phyloP scores from a whole-genome alignment of 2,329 filamentous ascomycete species.

The Hypoxylon sp. region DNA sequence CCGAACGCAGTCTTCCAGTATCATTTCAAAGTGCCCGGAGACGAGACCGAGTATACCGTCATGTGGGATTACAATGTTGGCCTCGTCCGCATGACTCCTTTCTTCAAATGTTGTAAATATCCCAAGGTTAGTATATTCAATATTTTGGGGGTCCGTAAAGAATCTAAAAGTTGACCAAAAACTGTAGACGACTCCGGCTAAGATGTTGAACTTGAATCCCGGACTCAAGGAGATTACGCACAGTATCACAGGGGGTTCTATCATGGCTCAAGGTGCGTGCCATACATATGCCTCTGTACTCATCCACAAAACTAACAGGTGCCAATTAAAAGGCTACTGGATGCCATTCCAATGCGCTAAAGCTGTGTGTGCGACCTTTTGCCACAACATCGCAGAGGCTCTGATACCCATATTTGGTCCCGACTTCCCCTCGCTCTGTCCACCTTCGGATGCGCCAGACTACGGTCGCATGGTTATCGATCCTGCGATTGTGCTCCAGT shows the following conservation, averaged over 20 bases:
- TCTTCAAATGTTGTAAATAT: constrained; percentile 92
- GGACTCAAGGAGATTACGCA: constrained; percentile 91
- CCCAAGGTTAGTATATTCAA: constrained; percentile 76
- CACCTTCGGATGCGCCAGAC: constrained; percentile 72
- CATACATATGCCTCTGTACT: constrained; percentile 9
- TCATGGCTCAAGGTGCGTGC: constrained; percentile 85
- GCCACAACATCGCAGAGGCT: constrained; percentile 84
- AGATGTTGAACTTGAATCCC: constrained; percentile 82
- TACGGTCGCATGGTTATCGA: constrained; percentile 79
- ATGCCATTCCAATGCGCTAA: constrained; percentile 90
- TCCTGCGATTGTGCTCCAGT: constrained; percentile 66
- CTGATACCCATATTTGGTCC: constrained; percentile 92
- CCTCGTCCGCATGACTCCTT: constrained; percentile 91
- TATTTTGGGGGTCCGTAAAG: constrained; percentile 1
- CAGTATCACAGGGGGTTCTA: constrained; percentile 93
- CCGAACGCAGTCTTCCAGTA: constrained; percentile 81
- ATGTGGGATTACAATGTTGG: constrained; percentile 99
- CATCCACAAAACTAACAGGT: constrained; percentile 28
- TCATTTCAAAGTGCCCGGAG: constrained; percentile 79
- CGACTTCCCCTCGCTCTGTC: constrained; percentile 81
- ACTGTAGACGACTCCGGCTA: constrained; percentile 85
- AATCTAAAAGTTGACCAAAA: constrained; percentile 20
- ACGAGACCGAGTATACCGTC: constrained; percentile 78
- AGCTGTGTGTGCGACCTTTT: constrained; percentile 91
- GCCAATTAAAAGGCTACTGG: constrained; percentile 83